phyloP scores from a whole-genome alignment of 768 basidiomycete species.

The Rhizopogon sp. region DNA sequence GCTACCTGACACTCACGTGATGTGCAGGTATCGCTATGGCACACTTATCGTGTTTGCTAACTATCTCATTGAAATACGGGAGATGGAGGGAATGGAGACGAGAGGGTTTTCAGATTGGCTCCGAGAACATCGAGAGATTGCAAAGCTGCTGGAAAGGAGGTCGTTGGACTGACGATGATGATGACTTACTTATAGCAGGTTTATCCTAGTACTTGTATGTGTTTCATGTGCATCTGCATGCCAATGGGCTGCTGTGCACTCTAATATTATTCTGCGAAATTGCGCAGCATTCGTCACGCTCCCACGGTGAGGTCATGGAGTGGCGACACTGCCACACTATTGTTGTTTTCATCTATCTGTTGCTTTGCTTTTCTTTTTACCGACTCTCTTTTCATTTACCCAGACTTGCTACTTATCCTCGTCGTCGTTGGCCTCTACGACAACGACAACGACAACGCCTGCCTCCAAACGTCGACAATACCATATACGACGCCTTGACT shows the following conservation, averaged over 20 bases:
- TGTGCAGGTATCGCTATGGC: slow-evolving; percentile 75
- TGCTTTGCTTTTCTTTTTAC: slow-evolving; percentile 9
- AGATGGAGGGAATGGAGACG: slow-evolving; percentile 32
- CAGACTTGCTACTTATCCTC: not conserved
- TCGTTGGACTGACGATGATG: slow-evolving; percentile 52
- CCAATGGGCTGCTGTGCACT: too few species aligned
- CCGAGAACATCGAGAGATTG: slow-evolving; percentile 78
- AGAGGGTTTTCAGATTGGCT: slow-evolving; percentile 81
- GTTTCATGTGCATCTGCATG: not conserved
- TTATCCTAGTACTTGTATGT: too few species aligned
- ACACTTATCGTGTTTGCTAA: slow-evolving; percentile 92
- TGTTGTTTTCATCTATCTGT: slow-evolving; percentile 1
- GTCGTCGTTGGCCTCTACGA: not conserved
- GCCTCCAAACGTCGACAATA: not conserved
- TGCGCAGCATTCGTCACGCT: slow-evolving; percentile 1
- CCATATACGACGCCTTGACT: slow-evolving; percentile 12
- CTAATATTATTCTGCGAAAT: too few species aligned
- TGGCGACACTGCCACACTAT: slow-evolving; percentile 12
- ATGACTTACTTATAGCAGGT: not conserved
- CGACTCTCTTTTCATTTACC: slow-evolving; percentile 5
- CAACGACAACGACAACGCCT: not conserved
- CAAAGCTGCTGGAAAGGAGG: slow-evolving; percentile 58
- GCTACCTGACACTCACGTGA: not conserved
- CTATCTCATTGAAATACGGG: slow-evolving; percentile 74
- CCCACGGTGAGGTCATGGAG: slow-evolving; percentile 17